phyloP scores from a whole-genome alignment of 1,284 basidiomycete species.

The Naganishia sp. region DNA sequence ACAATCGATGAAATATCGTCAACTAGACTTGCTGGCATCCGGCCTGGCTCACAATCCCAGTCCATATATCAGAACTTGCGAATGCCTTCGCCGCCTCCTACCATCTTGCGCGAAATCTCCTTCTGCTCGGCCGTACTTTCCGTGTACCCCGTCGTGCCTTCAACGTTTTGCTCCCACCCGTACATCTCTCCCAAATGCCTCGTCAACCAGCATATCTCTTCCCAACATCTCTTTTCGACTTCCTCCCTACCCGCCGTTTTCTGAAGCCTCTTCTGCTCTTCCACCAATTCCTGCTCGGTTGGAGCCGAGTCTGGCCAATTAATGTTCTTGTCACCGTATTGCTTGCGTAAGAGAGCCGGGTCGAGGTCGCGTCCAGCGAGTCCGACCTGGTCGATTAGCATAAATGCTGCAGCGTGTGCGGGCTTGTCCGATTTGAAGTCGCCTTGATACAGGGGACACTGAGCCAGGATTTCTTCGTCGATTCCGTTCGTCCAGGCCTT shows the following conservation, averaged over 20 bases:
- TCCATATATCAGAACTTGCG: slow-evolving; percentile 25
- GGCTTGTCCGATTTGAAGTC: slow-evolving; percentile 8
- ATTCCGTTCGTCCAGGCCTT: slow-evolving; percentile 31
- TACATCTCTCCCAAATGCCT: slow-evolving; percentile 26
- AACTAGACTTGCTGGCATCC: not conserved
- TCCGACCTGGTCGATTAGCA: slow-evolving; percentile 31
- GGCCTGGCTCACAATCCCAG: not conserved
- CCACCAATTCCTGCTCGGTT: slow-evolving; percentile 11
- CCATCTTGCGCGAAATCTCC: slow-evolving; percentile 31
- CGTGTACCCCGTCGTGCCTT: slow-evolving; percentile 29
- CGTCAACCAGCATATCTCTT: slow-evolving; percentile 29
- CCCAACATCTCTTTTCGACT: slow-evolving; percentile 27
- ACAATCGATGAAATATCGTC: slow-evolving; percentile 14
- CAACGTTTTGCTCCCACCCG: slow-evolving; percentile 24
- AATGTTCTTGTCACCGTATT: slow-evolving; percentile 31
- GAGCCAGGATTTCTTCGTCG: slow-evolving; percentile 22
- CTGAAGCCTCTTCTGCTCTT: slow-evolving; percentile 25
- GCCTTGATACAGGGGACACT: slow-evolving; percentile 28
- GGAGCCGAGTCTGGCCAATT: slow-evolving; percentile 28
- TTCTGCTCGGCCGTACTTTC: slow-evolving; percentile 32
- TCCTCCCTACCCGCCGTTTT: slow-evolving; percentile 5
- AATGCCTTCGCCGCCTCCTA: slow-evolving; percentile 30
- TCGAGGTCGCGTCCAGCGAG: slow-evolving; percentile 20
- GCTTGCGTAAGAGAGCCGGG: slow-evolving; percentile 8
- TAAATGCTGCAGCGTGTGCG: slow-evolving; percentile 24